Conservation (phyloP, 2,329 filamentous ascomycete species). For the Fusarium equiseti region DNA sequence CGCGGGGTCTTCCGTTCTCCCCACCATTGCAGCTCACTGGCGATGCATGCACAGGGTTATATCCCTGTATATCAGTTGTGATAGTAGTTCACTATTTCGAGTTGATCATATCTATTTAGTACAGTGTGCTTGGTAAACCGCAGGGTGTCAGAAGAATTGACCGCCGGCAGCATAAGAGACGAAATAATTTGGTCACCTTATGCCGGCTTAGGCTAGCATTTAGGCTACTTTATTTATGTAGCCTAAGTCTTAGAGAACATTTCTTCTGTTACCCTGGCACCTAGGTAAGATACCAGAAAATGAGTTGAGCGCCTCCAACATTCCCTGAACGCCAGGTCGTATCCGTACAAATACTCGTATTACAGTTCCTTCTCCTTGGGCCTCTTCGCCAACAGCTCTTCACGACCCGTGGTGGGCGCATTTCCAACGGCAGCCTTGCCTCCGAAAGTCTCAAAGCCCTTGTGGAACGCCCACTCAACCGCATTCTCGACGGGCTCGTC, state of each 20-base stretch:
- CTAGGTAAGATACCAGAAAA: no score
- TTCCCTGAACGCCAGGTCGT: no score
- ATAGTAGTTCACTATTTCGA: background rate
- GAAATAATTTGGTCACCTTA: no score
- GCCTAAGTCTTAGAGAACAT: no score
- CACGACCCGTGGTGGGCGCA: slow-evolving; percentile 65
- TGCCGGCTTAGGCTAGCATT: no score
- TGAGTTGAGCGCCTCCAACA: no score
- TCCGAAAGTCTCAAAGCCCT: slow-evolving; percentile 79
- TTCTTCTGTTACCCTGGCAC: no score
- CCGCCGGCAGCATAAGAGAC: no score
- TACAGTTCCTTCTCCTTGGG: slow-evolving; percentile 62
- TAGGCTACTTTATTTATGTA: no score
- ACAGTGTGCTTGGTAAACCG: background rate
- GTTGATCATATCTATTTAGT: background rate
- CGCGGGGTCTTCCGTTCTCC: slow-evolving; percentile 29
- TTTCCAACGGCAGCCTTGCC: slow-evolving; percentile 69
- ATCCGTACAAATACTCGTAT: slow-evolving; percentile 26
- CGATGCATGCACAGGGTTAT: slow-evolving; percentile 1
- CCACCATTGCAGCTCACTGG: slow-evolving; percentile 14
- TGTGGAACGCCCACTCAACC: slow-evolving; percentile 91
- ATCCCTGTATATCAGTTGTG: background rate
- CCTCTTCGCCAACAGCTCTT: slow-evolving; percentile 55
- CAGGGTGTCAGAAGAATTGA: no score
- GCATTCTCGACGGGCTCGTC: slow-evolving; percentile 93